phyloP scores from a whole-genome alignment of 2,329 filamentous ascomycete genomes.

The Fusarium luffae region DNA sequence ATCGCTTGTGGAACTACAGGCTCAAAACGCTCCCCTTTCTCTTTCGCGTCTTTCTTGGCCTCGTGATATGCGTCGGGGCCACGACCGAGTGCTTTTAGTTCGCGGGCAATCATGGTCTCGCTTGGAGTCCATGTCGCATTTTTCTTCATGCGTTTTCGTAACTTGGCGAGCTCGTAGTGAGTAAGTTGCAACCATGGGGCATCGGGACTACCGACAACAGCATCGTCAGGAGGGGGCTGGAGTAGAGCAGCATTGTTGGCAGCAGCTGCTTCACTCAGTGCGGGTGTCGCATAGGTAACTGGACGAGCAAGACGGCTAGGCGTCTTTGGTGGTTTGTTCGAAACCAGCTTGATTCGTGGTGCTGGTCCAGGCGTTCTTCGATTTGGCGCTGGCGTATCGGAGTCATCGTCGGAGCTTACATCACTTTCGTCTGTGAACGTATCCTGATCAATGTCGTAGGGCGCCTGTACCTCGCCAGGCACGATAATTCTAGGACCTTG shows the following conservation, averaged over 20 bases:
- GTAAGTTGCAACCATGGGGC: constrained; percentile 75
- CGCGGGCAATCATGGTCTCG: constrained; percentile 85
- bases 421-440: constrained; percentile 65
- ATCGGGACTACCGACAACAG: constrained; percentile 67
- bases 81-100: constrained; percentile 77
- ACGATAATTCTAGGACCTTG: constrained; percentile 70
- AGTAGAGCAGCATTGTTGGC: constrained; percentile 58
- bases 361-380: constrained; percentile 51
- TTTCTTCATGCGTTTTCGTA: constrained; percentile 91
- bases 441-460: constrained; percentile 73
- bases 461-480: constrained; percentile 73
- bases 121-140: constrained; percentile 87
- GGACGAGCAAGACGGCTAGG: constrained; percentile 55
- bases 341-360: constrained; percentile 64
- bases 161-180: constrained; percentile 71
- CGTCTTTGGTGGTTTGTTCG: constrained; percentile 56
- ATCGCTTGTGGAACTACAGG: constrained; percentile 50
- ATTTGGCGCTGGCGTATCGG: constrained; percentile 53
- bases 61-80: constrained; percentile 70
- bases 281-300: constrained; percentile 50
- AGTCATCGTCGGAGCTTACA: constrained; percentile 63
- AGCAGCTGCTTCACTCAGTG: constrained; percentile 53
- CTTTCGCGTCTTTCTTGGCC: constrained; percentile 73
- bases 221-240: constrained; percentile 69
- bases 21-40: constrained; percentile 71